Percentiles rank a stretch among this genome's conserved stretches.
Evolutionary conservation across 2,329 filamentous ascomycete species (phyloP).

Genomic region (Alternaria infectoria): DNA sequence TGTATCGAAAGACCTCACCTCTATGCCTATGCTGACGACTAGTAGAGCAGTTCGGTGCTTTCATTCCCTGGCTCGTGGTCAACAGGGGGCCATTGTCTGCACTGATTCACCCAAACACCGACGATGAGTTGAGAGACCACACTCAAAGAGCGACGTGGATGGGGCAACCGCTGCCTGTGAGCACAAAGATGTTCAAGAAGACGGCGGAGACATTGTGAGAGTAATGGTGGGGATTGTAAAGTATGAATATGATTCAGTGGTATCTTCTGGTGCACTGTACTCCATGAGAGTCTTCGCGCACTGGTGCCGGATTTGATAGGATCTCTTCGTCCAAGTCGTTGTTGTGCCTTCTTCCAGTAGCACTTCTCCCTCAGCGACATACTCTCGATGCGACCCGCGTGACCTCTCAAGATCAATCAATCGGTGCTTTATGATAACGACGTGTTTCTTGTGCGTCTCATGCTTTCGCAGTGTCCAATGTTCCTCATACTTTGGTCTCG

Average conservation of each 20-base stretch:
- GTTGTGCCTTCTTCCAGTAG: not conserved
- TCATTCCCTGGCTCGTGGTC: slow-evolving; percentile 83
- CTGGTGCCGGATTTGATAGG: not conserved
- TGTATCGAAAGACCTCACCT: not conserved
- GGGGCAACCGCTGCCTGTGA: slow-evolving; percentile 69
- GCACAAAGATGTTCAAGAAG: slow-evolving; percentile 59
- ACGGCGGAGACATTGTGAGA: not conserved
- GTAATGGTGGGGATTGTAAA: not conserved
- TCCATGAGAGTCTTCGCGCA: not conserved
- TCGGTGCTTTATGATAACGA: not conserved
- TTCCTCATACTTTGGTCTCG: slow-evolving; percentile 28
- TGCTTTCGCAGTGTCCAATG: not conserved
- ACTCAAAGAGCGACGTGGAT: slow-evolving; percentile 75
- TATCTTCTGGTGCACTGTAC: not conserved
- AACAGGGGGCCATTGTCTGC: slow-evolving; percentile 80
- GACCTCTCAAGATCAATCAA: not conserved
- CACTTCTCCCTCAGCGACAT: not conserved
- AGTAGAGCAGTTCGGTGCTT: slow-evolving; percentile 80
- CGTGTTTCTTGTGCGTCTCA: not conserved
- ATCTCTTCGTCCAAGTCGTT: not conserved
- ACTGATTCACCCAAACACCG: slow-evolving; percentile 83
- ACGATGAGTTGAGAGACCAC: slow-evolving; percentile 67
- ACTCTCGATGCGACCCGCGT: not conserved
- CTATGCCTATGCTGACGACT: not conserved
- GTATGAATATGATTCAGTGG: not conserved